Percentiles rank a stretch among this genome's conserved stretches.
Conservation (phyloP, 2,329 filamentous ascomycete genomes). For the Ascochyta pisi region DNA sequence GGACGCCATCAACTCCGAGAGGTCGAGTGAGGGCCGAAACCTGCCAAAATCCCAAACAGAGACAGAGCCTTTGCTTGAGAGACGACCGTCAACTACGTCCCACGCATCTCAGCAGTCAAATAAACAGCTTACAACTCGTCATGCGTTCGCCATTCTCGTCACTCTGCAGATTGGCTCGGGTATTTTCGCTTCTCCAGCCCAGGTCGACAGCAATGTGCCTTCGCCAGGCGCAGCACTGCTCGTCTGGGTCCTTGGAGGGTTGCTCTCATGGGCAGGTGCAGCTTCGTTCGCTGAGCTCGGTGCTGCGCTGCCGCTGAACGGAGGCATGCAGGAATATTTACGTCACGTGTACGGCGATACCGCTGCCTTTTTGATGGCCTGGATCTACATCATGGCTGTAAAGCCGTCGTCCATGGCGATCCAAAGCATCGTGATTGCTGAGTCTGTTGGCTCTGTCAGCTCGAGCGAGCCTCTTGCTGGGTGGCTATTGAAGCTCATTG, state of each 20-base stretch:
- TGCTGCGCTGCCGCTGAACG: constrained; percentile 68
- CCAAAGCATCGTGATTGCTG: constrained; percentile 66
- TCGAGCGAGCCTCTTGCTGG: constrained; percentile 27
- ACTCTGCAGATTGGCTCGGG: constrained; percentile 70
- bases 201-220: constrained; percentile 68
- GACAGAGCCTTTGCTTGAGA: constrained; percentile 36
- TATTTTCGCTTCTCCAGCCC: constrained; percentile 69
- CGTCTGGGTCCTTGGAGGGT: constrained; percentile 67
- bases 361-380: constrained; percentile 68
- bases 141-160: constrained; percentile 65
- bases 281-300: constrained; percentile 68
- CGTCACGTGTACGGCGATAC: constrained; percentile 67
- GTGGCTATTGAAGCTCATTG: constrained; percentile 47
- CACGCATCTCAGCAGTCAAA: constrained; percentile 15
- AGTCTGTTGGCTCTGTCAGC: constrained; percentile 58
- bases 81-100: constrained; percentile 25
- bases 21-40: constrained; percentile 14
- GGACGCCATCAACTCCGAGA: constrained; percentile 8
- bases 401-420: constrained; percentile 71
- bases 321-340: constrained; percentile 69
- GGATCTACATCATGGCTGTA: constrained; percentile 70
- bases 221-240: constrained; percentile 65
- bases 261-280: constrained; percentile 70
- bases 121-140: constrained; percentile 46
- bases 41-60: constrained; percentile 29